Base-by-base conservation (phyloP, 176 grass and related monocot genomes). In the Oryza australiensis region DNA sequence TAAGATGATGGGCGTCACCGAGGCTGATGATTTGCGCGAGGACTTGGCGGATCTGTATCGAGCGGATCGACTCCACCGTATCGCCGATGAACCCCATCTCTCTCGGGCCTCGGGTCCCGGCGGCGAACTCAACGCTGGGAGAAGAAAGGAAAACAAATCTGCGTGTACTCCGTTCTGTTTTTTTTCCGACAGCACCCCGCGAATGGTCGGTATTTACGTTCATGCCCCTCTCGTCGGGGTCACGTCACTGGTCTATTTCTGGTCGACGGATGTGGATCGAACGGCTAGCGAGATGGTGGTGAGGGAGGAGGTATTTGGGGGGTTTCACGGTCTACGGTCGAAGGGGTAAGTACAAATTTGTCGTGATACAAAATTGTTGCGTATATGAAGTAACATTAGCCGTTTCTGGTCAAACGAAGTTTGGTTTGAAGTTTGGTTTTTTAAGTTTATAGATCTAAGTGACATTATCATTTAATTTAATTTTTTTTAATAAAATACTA, bases 11-110 rank as follows among this genome's bases (percentile, higher is more conserved):
- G 26, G 53, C 11, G 23, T 84, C 76, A 96, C 93, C 90, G 32
- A 93, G 76, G 82, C 90, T 96, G 83, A 96, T 72, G 73, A 96
- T 90, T 75, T 96, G 88, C 28, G 41, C 73, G 63, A 90, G 80
- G 46, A 93, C 67, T 4, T 93, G 93, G 71, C 90, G 91, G 72
- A 90, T 83, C 90, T 89, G 90, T 46, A 92, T 68, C 14, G 88
- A 93, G 41, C 83, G 86, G 72, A 96, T 90, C 66, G 85, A 89
- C 41, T 96, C 93, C 55, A 96, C 24, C 76, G 82, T 67, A 49
- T 96, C 83, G 22, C 86, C 86, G 30, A 90, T 26, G 79, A 87
- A 88, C 62, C 90, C 88, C 90, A 96, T 84, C 81, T 86, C 35
- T 43, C 53, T 83, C 70, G 9, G 7, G 35, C 35, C 49, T 16